Percentiles rank a stretch among this genome's conserved stretches.
Conservation (phyloP, 192 early-diverging fungal genomes). For the Paraglomus occultum region DNA sequence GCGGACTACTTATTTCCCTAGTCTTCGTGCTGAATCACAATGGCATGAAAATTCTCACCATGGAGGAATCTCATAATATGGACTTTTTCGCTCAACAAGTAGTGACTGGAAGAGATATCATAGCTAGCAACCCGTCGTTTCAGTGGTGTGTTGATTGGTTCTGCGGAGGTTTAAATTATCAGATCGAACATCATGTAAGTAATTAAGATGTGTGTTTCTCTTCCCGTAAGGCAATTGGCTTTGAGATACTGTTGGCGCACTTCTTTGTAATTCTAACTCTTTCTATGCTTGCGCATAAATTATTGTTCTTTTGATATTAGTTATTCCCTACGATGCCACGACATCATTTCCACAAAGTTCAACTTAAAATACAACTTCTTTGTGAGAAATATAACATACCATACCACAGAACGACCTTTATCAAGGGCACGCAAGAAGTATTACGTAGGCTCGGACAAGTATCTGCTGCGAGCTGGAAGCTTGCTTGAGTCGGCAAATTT, state of each 20-base stretch:
- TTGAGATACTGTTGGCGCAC: too few relatives aligned
- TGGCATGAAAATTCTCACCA: constrained; percentile 79
- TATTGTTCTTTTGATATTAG: too few relatives aligned
- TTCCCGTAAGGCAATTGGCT: neutral
- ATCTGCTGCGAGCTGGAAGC: constrained; percentile 20
- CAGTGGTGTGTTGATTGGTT: constrained; percentile 64
- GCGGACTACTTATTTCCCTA: constrained; percentile 69
- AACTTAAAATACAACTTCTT: constrained; percentile 59
- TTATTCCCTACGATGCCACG: constrained; percentile 80
- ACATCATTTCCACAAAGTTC: constrained; percentile 63
- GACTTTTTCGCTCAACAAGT: constrained; percentile 77
- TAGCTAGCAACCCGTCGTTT: constrained; percentile 35
- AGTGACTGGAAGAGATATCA: constrained; percentile 78
- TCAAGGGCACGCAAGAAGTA: constrained; percentile 62
- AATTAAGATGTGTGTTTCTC: neutral
- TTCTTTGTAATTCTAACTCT: too few relatives aligned
- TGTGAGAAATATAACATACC: constrained; percentile 66
- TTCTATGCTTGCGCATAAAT: too few relatives aligned
- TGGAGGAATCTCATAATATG: constrained; percentile 59
- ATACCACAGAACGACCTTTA: constrained; percentile 63
- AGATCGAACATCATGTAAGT: constrained; percentile 81
- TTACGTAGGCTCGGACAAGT: constrained; percentile 51
- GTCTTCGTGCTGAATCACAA: constrained; percentile 84
- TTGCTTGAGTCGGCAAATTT: too few relatives aligned
- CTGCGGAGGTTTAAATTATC: constrained; percentile 79